These are phyloP conservation scores for Asterella californica DNA, from an alignment of 225 moss, liverwort and hornwort species.

Conservation along the genomic window DNA sequence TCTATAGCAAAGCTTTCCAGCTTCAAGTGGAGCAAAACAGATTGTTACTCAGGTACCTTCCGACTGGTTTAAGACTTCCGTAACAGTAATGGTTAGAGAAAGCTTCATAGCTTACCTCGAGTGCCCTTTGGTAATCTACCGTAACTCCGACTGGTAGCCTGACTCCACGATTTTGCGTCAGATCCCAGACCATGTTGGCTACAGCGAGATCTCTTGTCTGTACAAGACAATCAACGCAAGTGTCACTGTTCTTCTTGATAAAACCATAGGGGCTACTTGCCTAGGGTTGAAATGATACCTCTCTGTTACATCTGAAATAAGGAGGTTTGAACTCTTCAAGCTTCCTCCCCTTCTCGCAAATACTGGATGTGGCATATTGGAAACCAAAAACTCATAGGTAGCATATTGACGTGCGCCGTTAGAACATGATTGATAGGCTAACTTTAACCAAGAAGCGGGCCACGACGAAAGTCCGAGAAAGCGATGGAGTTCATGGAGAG, in stretches of 20 bases:
- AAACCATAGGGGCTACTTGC: background rate
- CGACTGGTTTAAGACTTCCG: background rate
- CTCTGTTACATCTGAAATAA: background rate
- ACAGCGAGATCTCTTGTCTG: constrained; percentile 32
- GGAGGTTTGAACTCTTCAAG: background rate
- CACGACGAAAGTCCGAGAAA: background rate
- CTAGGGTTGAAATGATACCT: background rate
- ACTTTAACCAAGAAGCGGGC: background rate
- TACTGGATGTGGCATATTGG: background rate
- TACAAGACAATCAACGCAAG: background rate
- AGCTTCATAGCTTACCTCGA: constrained; percentile 27
- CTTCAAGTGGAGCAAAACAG: background rate
- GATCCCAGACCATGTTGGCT: constrained; percentile 41
- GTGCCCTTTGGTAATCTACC: constrained; percentile 28
- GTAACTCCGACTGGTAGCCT: constrained; percentile 6
- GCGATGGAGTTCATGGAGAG: too few species aligned
- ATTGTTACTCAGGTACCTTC: background rate
- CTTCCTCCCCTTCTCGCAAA: background rate
- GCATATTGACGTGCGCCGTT: too few species aligned
- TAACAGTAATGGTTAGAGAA: background rate
- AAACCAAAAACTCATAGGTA: background rate
- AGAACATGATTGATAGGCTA: background rate
- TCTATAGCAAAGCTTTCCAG: background rate
- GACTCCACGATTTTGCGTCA: constrained; percentile 27
- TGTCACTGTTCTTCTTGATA: background rate